phyloP scores from a whole-genome alignment of 441 rosid species.

The Adansonia gregorii region DNA sequence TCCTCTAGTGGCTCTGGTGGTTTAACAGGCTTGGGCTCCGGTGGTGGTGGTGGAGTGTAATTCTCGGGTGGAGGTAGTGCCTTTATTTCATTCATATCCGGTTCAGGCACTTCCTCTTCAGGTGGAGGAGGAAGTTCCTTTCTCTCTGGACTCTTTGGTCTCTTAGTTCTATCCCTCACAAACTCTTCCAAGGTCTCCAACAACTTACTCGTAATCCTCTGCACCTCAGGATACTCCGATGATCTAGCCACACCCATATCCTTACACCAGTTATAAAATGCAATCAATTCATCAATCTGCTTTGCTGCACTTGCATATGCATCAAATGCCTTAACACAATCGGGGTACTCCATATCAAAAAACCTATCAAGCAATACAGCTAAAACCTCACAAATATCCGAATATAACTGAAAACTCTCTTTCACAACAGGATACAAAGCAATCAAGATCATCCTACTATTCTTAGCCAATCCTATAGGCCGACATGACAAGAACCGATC shows the following conservation, averaged over 20 bases:
- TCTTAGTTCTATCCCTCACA: constrained; percentile 86
- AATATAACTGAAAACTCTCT: constrained; percentile 84
- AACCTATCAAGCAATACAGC: constrained; percentile 90
- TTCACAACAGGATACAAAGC: constrained; percentile 77
- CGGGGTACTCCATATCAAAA: constrained; percentile 89
- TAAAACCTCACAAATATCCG: constrained; percentile 84
- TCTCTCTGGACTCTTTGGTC: constrained; percentile 79
- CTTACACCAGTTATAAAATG: constrained; percentile 84
- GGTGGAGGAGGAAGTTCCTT: constrained; percentile 53
- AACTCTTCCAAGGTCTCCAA: constrained; percentile 94
- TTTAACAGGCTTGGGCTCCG: constrained; percentile 50
- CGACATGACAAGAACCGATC: constrained; percentile 80
- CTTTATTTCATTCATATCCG: constrained; percentile 80
- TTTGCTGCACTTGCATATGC: constrained; percentile 82
- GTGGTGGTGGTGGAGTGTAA: constrained; percentile 60
- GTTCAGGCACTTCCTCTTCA: constrained; percentile 60
- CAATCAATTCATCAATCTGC: constrained; percentile 86
- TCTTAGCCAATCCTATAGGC: constrained; percentile 85
- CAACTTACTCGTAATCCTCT: constrained; percentile 81
- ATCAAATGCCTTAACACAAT: constrained; percentile 85
- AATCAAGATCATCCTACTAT: constrained; percentile 71
- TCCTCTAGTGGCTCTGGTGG: constrained; percentile 59
- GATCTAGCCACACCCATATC: constrained; percentile 89
- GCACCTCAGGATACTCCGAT: constrained; percentile 93
- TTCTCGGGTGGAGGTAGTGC: constrained; percentile 85